Conservation (phyloP, 164 flowering plant genomes). For the Nymphaea thermarum region DNA sequence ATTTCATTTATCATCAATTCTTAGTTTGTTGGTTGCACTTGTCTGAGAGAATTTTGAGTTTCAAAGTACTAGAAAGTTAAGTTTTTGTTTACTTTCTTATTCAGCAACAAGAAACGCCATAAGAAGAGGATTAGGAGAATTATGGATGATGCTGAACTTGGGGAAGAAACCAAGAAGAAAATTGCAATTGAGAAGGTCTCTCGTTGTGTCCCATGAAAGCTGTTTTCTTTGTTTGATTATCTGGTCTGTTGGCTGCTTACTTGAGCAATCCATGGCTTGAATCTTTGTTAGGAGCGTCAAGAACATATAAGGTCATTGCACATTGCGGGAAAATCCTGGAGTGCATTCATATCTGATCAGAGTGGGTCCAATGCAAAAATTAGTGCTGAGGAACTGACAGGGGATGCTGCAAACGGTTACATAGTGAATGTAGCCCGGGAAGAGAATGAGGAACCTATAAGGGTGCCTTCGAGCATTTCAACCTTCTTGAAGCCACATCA, state of each 20-base stretch:
- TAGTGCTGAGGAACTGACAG: slow-evolving; percentile 52
- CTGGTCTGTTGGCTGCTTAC: background rate
- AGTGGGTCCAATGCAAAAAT: slow-evolving; percentile 34
- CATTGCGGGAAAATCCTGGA: slow-evolving; percentile 44
- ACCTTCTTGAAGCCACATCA: slow-evolving; percentile 84
- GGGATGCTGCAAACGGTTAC: slow-evolving; percentile 70
- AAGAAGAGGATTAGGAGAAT: slow-evolving; percentile 82
- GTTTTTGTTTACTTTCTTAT: background rate
- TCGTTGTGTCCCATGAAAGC: background rate
- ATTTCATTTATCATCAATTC: background rate
- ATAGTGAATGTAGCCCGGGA: slow-evolving; percentile 94
- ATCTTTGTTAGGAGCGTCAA: slow-evolving; percentile 70
- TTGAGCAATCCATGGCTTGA: background rate
- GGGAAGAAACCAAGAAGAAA: slow-evolving; percentile 91
- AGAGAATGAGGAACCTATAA: slow-evolving; percentile 78
- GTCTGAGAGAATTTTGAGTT: too few relatives aligned
- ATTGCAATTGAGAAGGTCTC: slow-evolving; percentile 94
- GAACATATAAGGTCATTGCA: slow-evolving; percentile 82
- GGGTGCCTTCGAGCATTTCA: slow-evolving; percentile 84
- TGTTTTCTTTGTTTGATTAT: slow-evolving; percentile 3
- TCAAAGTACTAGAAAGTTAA: background rate
- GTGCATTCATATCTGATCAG: slow-evolving; percentile 22
- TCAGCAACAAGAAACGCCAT: slow-evolving; percentile 42
- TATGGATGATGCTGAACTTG: slow-evolving; percentile 84
- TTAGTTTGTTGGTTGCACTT: background rate